Evolutionary conservation across 192 early-diverging fungal genomes (phyloP), one percentile per base, ranked within the genome.

Genomic region (Funneliformis mosseae): DNA sequence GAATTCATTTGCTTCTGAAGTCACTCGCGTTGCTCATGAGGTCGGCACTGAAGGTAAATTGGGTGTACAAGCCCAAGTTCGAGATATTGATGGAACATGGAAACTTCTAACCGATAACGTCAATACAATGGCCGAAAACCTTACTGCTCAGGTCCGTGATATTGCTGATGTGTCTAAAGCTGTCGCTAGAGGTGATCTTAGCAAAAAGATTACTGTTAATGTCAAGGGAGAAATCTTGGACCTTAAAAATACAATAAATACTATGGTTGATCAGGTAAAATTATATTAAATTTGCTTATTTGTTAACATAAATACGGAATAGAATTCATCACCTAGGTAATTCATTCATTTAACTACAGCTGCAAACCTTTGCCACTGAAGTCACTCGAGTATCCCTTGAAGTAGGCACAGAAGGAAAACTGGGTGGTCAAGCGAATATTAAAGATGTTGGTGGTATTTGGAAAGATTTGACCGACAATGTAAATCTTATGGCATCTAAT

Each of bases 341-440:
- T 63, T 25, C 62, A 63, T 8, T 3, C 25, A 63, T 25, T 25
- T n/a, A 45, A 39, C 11, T 7, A 46, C 23, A 84, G 18, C 23
- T 88, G 3, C 81, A 78, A 81, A 80, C 78, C 0, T 93, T 93
- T 82, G 89, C 92, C 0, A 69, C 84, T 0, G 92, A 93, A 80
- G 91, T 93, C 1, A 88, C 92, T 1, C 89, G 92, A 78, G 92
- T 93, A 11, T 89, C 90, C 38, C 78, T 83, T 11, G 90, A 92
- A 74, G 92, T 93, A 46, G 92, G 92, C 4, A 93, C 92, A 3
- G 92, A 93, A 21, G 92, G 92, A 25, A 83, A 86, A 64, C 85
- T 93, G 1, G 92, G 92, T 41, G 92, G 91, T 3, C 88, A 91
- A 62, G 92, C 92, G 9, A 82, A 86, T 21, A 90, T 92, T 6